phyloP scores from a whole-genome alignment of 192 early-diverging fungal species.

The Linnemannia elongata region DNA sequence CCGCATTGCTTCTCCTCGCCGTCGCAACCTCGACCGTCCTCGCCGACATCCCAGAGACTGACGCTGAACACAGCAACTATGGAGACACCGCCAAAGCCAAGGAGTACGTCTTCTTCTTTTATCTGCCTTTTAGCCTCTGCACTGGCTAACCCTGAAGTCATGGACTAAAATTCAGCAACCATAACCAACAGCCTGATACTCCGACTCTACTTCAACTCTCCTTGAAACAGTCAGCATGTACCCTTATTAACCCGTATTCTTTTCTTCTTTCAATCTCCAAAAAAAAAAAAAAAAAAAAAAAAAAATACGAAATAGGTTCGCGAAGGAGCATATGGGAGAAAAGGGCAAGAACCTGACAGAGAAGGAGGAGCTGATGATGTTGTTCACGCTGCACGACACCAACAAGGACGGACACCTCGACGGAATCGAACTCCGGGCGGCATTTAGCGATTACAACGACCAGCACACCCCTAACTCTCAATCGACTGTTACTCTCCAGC shows the following conservation, averaged over 20 bases:
- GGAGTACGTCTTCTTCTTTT: conserved; percentile 39
- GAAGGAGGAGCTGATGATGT: conserved; percentile 76
- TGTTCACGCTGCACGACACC: conserved; percentile 80
- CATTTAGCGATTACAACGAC: conserved; percentile 63
- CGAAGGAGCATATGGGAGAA: conserved; percentile 68
- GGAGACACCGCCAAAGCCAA: conserved; percentile 64
- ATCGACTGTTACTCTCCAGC: conserved; percentile 53
- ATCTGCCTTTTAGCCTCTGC: background rate
- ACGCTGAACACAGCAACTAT: conserved; percentile 68
- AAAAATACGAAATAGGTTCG: conserved; percentile 60
- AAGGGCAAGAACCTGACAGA: conserved; percentile 60
- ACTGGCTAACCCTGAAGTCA: too few species aligned
- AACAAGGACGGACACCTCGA: conserved; percentile 82
- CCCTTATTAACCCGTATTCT: conserved; percentile 1
- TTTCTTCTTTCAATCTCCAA: background rate
- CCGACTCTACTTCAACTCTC: background rate
- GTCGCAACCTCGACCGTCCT: background rate
- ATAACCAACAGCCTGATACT: background rate
- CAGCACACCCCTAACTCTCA: conserved; percentile 15
- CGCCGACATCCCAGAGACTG: conserved; percentile 33
- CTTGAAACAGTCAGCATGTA: background rate
- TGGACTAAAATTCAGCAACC: too few species aligned
- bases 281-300: too few species aligned
- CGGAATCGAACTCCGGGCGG: conserved; percentile 80
- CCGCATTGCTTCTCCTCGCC: conserved; percentile 2